Evolutionary conservation across 306 rosid species (phyloP).

Genomic region (Cicer pinnatifidum): DNA sequence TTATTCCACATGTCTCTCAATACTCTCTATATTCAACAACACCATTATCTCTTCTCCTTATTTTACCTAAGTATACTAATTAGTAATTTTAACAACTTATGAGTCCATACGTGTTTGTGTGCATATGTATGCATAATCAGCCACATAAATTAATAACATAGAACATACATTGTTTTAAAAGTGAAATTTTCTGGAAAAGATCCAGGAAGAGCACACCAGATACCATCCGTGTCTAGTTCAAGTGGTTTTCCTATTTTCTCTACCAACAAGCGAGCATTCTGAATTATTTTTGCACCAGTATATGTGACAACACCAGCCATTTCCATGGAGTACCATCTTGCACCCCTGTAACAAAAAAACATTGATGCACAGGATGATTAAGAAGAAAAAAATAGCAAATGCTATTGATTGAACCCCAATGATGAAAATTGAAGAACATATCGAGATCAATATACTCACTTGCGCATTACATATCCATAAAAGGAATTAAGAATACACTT

Average conservation of each 20-base stretch:
- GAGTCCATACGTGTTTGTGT: neutral
- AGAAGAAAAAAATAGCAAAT: conserved; percentile 40
- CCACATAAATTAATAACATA: conserved; percentile 32
- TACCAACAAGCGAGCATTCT: conserved; percentile 90
- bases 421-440: conserved; percentile 41
- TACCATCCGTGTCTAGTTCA: conserved; percentile 97
- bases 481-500: conserved; percentile 92
- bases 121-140: conserved; percentile 13
- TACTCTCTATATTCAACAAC: too few species aligned
- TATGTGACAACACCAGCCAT: conserved; percentile 99
- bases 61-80: neutral
- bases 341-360: conserved; percentile 70
- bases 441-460: conserved; percentile 63
- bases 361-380: conserved; percentile 41
- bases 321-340: conserved; percentile 99
- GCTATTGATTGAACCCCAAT: conserved; percentile 27
- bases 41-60: conserved; percentile 1
- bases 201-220: conserved; percentile 98
- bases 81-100: neutral
- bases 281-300: conserved; percentile 98
- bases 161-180: conserved; percentile 80
- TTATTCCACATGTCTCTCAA: too few species aligned
- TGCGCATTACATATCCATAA: conserved; percentile 96
- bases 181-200: conserved; percentile 97
- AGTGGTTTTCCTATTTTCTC: conserved; percentile 98